phyloP scores from a whole-genome alignment of 2,329 filamentous ascomycete genomes.

The Clonostachys rosea region DNA sequence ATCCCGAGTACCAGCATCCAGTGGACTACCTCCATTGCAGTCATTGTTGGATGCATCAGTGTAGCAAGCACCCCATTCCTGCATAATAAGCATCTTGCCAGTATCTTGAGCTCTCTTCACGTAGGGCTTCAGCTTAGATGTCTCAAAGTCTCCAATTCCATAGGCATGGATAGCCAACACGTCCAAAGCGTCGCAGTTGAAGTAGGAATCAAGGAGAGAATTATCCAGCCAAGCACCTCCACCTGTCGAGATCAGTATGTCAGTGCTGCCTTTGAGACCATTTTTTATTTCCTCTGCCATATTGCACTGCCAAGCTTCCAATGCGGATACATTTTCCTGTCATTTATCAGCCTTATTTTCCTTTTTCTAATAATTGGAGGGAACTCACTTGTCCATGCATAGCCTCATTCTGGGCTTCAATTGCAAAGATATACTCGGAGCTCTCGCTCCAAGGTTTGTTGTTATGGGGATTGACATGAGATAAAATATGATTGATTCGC shows the following conservation, averaged over 20 bases:
- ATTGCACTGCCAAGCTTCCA: constrained; percentile 12
- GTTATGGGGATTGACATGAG: constrained; percentile 6
- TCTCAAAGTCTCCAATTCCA: constrained; percentile 14
- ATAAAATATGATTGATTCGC: constrained; percentile 5
- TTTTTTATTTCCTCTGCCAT: constrained; percentile 13
- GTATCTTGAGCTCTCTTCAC: constrained; percentile 13
- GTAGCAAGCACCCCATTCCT: constrained; percentile 22
- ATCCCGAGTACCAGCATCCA: constrained; percentile 9
- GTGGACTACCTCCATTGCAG: constrained; percentile 10
- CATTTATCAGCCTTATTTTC: too few relatives aligned
- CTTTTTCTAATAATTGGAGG: too few relatives aligned
- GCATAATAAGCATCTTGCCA: constrained; percentile 23
- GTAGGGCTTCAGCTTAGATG: constrained; percentile 11
- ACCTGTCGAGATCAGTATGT: constrained; percentile 11
- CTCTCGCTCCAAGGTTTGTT: constrained; percentile 9
- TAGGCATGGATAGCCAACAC: constrained; percentile 16
- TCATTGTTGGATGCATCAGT: constrained; percentile 15
- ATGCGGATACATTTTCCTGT: constrained; percentile 8
- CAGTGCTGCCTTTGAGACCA: constrained; percentile 6
- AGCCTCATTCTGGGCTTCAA: constrained; percentile 13
- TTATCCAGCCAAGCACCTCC: constrained; percentile 9
- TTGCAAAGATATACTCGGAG: constrained; percentile 13
- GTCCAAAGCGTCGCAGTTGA: constrained; percentile 5
- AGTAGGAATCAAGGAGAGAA: constrained; percentile 9
- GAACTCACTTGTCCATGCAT: constrained; percentile 10